Conservation (phyloP, 164 flowering plant species). For the Tetrastigma voinierianum region DNA sequence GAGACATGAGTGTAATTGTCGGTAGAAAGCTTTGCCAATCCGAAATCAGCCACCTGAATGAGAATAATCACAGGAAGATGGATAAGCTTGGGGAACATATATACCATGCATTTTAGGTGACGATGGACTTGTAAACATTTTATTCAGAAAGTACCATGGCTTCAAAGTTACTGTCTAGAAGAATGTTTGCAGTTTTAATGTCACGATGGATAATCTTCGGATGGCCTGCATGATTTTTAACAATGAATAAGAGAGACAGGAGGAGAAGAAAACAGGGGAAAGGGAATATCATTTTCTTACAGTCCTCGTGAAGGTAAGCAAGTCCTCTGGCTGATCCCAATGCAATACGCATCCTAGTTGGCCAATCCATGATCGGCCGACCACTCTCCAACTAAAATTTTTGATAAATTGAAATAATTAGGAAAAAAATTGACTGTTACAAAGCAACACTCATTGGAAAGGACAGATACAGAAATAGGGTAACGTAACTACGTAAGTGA, state of each 20-base stretch:
- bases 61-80: not conserved
- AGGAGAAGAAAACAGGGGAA: not conserved
- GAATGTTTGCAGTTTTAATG: constrained; percentile 71
- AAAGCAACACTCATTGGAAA: too few relatives aligned
- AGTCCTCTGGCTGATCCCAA: constrained; percentile 80
- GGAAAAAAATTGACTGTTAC: too few relatives aligned
- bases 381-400: constrained; percentile 15
- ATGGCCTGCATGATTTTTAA: constrained; percentile 44
- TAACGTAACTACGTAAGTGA: too few relatives aligned
- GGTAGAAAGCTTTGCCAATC: constrained; percentile 70
- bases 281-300: constrained; percentile 27
- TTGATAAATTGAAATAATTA: too few relatives aligned
- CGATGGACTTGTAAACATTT: too few relatives aligned
- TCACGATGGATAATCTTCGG: constrained; percentile 75
- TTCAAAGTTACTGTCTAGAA: constrained; percentile 59
- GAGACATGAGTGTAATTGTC: constrained; percentile 76
- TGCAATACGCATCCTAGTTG: constrained; percentile 62
- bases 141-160: constrained; percentile 49
- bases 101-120: not conserved
- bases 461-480: too few relatives aligned
- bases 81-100: not conserved
- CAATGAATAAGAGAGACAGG: not conserved
- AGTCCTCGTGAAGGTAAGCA: constrained; percentile 85
- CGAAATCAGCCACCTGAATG: constrained; percentile 79
- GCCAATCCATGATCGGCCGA: constrained; percentile 59